Conservation (phyloP, 2,329 filamentous ascomycete genomes). For the Sporothrix phasma region DNA sequence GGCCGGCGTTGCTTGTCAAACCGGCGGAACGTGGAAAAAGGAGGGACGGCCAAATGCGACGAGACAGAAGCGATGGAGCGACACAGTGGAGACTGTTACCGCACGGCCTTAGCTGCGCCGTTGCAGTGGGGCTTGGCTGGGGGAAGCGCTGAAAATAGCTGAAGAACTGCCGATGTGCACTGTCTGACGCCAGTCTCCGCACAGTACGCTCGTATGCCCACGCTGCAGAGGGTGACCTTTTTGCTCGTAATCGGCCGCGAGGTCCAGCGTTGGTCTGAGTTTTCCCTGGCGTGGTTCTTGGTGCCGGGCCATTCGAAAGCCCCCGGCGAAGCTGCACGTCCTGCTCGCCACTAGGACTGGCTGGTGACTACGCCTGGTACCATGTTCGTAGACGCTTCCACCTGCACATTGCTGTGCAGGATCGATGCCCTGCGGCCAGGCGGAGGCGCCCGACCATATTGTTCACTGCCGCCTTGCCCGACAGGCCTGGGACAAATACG, state of each 20-base stretch:
- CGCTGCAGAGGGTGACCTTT: neutral
- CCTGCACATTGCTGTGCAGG: no score
- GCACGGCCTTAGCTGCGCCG: neutral
- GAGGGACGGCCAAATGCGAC: neutral
- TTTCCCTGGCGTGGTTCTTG: neutral
- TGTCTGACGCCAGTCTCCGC: neutral
- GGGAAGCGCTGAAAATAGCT: no score
- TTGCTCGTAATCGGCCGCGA: slow-evolving; percentile 1
- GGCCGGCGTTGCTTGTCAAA: slow-evolving; percentile 5
- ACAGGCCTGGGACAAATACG: no score
- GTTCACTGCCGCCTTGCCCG: no score
- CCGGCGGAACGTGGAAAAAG: slow-evolving; percentile 2
- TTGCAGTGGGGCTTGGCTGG: neutral
- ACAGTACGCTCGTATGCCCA: neutral
- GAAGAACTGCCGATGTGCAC: no score
- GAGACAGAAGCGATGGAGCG: slow-evolving; percentile 2
- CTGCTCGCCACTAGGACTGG: no score
- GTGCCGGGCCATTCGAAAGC: no score
- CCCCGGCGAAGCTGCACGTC: no score
- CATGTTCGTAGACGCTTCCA: no score
- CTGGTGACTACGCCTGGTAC: no score
- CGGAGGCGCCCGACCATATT: no score
- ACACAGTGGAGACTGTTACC: neutral
- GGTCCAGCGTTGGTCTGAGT: neutral
- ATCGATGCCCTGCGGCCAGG: no score